Base-by-base conservation (phyloP, 768 basidiomycete genomes). In the Amanita subjunquillea region DNA sequence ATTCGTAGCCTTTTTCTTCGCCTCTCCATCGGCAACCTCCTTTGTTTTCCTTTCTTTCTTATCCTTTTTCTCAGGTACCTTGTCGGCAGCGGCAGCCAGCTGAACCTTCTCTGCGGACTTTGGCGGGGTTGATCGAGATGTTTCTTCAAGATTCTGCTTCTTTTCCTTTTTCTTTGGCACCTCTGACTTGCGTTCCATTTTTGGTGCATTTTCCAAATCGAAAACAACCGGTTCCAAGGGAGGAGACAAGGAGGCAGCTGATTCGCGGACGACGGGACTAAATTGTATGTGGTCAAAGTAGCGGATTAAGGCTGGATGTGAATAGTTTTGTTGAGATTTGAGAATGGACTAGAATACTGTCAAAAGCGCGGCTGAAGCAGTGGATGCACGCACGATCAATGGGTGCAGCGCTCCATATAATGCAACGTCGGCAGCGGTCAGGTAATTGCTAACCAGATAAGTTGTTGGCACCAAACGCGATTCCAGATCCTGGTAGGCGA, bases 281-380 rank as follows among this genome's bases (percentile, higher is more conserved):
- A 80, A 76, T 70, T 98, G 95, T 54, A 99, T 78, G 68, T 97
- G 91, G 68, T 94, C 87, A 64, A 98, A 95, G 75, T 95, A 97
- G 42, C 96, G 88, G 39, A 88, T 88, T 37, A 98, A 66, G 20
- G 89, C 77, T 4, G 95, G 92, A 51, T 82, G 78, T 15, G 83
- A 69, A 64, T 89, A 85, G 71, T 89, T 86, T 63, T 87, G 79
- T n/a, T 75, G 58, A 4, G 87, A 74, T 59, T 81, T 77, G 15
- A 87, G 71, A 62, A 83, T 80, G 7, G 86, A 79, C 85, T 95
- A 55, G 20, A 40, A 30, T 12, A 7, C 22, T 39, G 45, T n/a
- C 22, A 53, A 15, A 50, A 20, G 41, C n/a, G 22, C 2, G 10
- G 22, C 22, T 30, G 25, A 29, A n/a, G 13, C 37, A 17, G 47